phyloP scores from a whole-genome alignment of 2,329 filamentous ascomycete genomes.

The Epichloe festucae region DNA sequence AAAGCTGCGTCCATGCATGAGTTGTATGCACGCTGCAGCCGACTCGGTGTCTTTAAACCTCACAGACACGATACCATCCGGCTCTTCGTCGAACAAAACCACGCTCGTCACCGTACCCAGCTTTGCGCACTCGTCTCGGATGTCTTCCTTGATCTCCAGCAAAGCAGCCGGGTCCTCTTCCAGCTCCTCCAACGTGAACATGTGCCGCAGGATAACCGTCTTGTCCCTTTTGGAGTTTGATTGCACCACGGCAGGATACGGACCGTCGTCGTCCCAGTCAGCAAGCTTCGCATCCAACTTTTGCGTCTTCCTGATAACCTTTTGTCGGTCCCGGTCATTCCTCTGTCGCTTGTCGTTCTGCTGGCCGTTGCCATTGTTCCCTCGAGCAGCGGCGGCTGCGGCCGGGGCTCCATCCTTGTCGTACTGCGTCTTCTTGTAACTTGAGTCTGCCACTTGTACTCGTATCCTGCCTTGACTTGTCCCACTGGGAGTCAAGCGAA shows the following conservation, averaged over 20 bases:
- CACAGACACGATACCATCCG: slow-evolving; percentile 73
- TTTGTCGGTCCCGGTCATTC: slow-evolving; percentile 62
- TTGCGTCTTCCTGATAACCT: slow-evolving; percentile 83
- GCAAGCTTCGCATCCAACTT: slow-evolving; percentile 84
- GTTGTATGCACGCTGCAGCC: slow-evolving; percentile 57
- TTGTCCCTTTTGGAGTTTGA: slow-evolving; percentile 52
- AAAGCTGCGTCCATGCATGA: slow-evolving; percentile 74
- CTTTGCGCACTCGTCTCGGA: slow-evolving; percentile 79
- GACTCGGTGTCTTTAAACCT: slow-evolving; percentile 61
- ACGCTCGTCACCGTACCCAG: slow-evolving; percentile 83
- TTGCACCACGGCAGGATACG: slow-evolving; percentile 32
- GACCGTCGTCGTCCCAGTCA: slow-evolving; percentile 90
- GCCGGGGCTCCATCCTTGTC: slow-evolving; percentile 23
- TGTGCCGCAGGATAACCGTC: slow-evolving; percentile 76
- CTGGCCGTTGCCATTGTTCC: slow-evolving; percentile 13
- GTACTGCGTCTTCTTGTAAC: slow-evolving; percentile 81
- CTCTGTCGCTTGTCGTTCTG: slow-evolving; percentile 30
- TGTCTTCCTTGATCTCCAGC: slow-evolving; percentile 88
- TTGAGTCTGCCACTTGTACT: slow-evolving; percentile 75
- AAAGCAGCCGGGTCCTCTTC: slow-evolving; percentile 73
- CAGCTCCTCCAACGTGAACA: slow-evolving; percentile 81
- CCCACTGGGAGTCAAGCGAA: slow-evolving; percentile 48
- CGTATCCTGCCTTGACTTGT: slow-evolving; percentile 53
- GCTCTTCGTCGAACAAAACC: slow-evolving; percentile 76
- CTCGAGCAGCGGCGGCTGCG: slow-evolving; percentile 5